A percentile compares a stretch with the other conserved stretches of the same genome.
Conservation (phyloP, 495 filamentous ascomycete genomes). For the Oidiodendron maius region DNA sequence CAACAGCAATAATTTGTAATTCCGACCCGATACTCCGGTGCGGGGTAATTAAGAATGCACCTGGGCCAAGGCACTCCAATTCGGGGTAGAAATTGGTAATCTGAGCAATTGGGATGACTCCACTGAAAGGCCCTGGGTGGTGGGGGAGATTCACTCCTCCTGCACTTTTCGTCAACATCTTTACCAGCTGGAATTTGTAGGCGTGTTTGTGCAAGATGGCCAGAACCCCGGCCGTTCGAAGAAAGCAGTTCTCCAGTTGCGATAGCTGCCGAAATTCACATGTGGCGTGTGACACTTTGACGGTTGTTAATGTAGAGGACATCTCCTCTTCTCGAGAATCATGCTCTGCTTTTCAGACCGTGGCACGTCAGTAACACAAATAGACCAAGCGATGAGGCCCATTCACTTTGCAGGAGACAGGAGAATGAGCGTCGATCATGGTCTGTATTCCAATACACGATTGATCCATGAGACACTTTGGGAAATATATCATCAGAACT, state of each 20-base stretch:
- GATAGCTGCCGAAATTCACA: background rate
- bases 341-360: background rate
- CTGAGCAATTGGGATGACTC: too few species aligned
- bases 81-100: too few species aligned
- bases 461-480: background rate
- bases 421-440: background rate
- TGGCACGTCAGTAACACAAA: background rate
- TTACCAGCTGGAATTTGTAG: too few species aligned
- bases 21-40: too few species aligned
- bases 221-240: background rate
- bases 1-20: too few species aligned
- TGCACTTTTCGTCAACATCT: too few species aligned
- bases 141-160: too few species aligned
- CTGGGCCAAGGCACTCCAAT: too few species aligned
- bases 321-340: background rate
- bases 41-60: too few species aligned
- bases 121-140: too few species aligned
- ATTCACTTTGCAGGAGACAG: background rate
- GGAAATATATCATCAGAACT: background rate
- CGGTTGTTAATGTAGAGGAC: background rate
- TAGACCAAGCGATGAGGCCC: background rate
- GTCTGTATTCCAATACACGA: background rate
- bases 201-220: background rate
- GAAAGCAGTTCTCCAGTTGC: background rate
- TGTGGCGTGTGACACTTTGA: background rate